Conservation (phyloP, 2,329 filamentous ascomycete species). For the Xylaria sp. region DNA sequence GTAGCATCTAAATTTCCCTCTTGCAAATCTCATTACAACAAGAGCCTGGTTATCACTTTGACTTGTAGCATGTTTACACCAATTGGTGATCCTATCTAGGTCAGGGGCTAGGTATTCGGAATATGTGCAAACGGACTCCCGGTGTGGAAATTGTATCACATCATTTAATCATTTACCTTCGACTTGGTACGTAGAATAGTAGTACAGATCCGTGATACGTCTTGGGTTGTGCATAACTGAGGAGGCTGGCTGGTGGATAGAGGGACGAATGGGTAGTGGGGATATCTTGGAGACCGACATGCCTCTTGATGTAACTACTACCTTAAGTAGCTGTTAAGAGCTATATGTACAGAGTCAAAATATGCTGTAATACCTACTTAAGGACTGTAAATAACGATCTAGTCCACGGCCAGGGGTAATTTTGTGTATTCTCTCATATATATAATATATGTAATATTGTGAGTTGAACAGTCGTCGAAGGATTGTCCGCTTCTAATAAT, state of each 20-base stretch:
- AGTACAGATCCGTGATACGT: too few relatives aligned
- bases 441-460: too few relatives aligned
- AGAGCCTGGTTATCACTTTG: not conserved
- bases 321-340: too few relatives aligned
- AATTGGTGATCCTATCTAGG: not conserved
- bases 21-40: constrained; percentile 9
- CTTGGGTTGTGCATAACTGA: constrained; percentile 1
- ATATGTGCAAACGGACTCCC: not conserved
- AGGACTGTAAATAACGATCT: too few relatives aligned
- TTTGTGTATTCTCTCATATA: too few relatives aligned
- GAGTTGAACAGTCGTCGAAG: too few relatives aligned
- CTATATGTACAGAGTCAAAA: too few relatives aligned
- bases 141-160: not conserved
- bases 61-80: constrained; percentile 4
- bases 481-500: too few relatives aligned
- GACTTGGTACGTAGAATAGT: not conserved
- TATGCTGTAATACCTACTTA: too few relatives aligned
- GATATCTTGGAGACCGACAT: not conserved
- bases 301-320: not conserved
- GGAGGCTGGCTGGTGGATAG: constrained; percentile 19
- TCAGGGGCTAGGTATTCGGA: constrained; percentile 17
- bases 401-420: too few relatives aligned
- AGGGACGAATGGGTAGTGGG: constrained; percentile 1
- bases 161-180: too few relatives aligned
- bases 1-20: constrained; percentile 1